phyloP scores from a whole-genome alignment of 2,329 filamentous ascomycete species.

The Fonsecaea pedrosoi region DNA sequence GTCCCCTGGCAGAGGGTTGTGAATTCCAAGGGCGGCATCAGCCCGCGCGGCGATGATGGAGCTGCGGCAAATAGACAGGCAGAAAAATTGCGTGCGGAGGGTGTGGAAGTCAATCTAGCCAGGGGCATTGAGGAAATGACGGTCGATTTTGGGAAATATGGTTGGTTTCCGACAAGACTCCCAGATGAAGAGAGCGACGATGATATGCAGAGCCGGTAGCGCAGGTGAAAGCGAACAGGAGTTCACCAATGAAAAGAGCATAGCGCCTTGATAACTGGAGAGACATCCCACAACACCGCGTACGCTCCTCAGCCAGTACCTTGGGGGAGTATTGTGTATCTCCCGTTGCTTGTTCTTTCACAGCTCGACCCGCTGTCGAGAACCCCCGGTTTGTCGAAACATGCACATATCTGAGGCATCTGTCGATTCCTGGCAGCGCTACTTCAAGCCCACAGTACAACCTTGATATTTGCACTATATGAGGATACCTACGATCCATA shows the following conservation, averaged over 20 bases:
- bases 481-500: conserved; percentile 10
- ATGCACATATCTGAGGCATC: conserved; percentile 9
- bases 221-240: conserved; percentile 1
- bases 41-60: conserved; percentile 63
- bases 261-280: background rate
- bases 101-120: conserved; percentile 51
- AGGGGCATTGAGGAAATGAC: conserved; percentile 52
- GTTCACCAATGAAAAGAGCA: background rate
- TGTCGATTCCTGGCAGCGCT: background rate
- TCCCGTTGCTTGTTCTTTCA: background rate
- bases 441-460: background rate
- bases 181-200: conserved; percentile 50
- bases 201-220: conserved; percentile 16
- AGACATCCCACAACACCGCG: conserved; percentile 1
- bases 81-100: conserved; percentile 49
- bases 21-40: conserved; percentile 84
- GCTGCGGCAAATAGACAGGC: conserved; percentile 50
- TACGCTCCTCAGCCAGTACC: background rate
- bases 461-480: conserved; percentile 14
- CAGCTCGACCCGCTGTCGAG: background rate
- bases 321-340: background rate
- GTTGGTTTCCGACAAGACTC: conserved; percentile 59
- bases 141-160: conserved; percentile 51
- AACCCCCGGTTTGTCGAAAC: background rate
- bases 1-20: conserved; percentile 97